Evolutionary conservation across 169 alveolate genomes (phyloP), one percentile per base, ranked within the genome.

Genomic region (Plasmodium ovale): DNA sequence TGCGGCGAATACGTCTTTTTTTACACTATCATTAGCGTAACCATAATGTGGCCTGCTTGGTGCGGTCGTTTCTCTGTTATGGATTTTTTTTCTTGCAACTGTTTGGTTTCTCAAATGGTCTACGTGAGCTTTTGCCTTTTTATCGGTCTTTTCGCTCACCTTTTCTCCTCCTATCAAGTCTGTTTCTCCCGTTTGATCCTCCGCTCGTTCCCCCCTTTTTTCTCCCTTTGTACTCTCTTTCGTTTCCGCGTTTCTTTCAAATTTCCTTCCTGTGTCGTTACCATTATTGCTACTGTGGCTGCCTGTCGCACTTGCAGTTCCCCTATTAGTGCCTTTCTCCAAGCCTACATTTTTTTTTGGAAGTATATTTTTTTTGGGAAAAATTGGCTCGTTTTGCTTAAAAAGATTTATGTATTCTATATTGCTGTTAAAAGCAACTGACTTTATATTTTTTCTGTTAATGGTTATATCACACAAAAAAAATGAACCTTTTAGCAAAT

Each of bases 401-500:
- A 47, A 14, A 47, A 47, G 12, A 21, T 5, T 47, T 47, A 47
- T 47, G 56, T 5, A 47, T 47, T 47, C 9, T 47, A 47, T 14
- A 47, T 47, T 47, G 0, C 25, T 4, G 16, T 47, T 21, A 47
- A 47, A 47, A 14, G 16, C 12, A 47, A 47, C 12, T 6, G 16
- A 47, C 12, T 47, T 47, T 47, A 47, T 47, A 21, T 59, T 44
- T 10, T 58, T 59, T 58, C 60, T 27, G 51, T 29, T 73, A 59
- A 10, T 9, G n/a, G 33, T 35, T 10, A 59, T 12, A 25, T 73
- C 64, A 73, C 73, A 73, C 5, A 16, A 56, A 29, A 33, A 51
- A 73, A 62, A 23, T 42, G 69, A 23, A 14, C 35, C 62, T 59
- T 37, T 39, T 37, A 59, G 59, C 3, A 72, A 21, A 64, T 58